These are phyloP conservation scores for Chaetothyriales sp. DNA, from an alignment of 2,329 filamentous ascomycete species.

Conservation along the genomic window DNA sequence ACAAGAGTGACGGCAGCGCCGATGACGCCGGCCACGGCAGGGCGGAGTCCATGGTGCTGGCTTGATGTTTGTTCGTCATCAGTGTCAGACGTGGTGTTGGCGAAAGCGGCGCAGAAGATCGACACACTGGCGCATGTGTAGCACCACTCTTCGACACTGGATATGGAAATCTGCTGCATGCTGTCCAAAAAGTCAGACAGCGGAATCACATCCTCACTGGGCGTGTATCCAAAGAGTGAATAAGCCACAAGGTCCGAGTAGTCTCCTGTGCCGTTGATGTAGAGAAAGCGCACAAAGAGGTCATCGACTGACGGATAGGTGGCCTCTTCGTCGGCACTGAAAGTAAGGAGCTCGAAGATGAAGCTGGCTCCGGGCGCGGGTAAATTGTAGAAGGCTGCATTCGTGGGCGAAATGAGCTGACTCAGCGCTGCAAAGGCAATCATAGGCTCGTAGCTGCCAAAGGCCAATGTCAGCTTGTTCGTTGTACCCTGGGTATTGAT, in stretches of 20 bases:
- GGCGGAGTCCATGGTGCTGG: constrained; percentile 14
- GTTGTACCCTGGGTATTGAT: constrained; percentile 25
- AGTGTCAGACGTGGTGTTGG: constrained; percentile 4
- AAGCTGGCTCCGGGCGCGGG: constrained; percentile 37
- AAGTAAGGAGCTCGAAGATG: constrained; percentile 40
- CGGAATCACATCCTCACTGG: constrained; percentile 32
- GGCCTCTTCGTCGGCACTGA: constrained; percentile 20
- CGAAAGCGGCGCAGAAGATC: constrained; percentile 39
- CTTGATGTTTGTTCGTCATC: constrained; percentile 2
- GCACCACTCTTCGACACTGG: constrained; percentile 41
- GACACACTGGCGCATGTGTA: constrained; percentile 30
- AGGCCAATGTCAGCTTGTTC: constrained; percentile 35
- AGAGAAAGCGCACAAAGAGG: constrained; percentile 42
- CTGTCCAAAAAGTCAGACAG: constrained; percentile 38
- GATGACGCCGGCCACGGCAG: constrained; percentile 41
- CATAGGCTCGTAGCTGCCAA: constrained; percentile 38
- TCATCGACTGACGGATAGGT: constrained; percentile 30
- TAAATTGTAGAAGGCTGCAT: constrained; percentile 35
- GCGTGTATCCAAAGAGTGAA: constrained; percentile 38
- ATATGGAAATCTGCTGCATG: constrained; percentile 32
- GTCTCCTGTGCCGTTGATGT: constrained; percentile 41
- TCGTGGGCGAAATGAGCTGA: constrained; percentile 25
- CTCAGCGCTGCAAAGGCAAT: constrained; percentile 37
- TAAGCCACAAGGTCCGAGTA: constrained; percentile 28
- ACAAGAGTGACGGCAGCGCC: constrained; percentile 41